Percentiles rank a stretch among this genome's conserved stretches.
Conservation (phyloP, 2,329 filamentous ascomycete genomes). For the Cladosporium sphaerospermum region DNA sequence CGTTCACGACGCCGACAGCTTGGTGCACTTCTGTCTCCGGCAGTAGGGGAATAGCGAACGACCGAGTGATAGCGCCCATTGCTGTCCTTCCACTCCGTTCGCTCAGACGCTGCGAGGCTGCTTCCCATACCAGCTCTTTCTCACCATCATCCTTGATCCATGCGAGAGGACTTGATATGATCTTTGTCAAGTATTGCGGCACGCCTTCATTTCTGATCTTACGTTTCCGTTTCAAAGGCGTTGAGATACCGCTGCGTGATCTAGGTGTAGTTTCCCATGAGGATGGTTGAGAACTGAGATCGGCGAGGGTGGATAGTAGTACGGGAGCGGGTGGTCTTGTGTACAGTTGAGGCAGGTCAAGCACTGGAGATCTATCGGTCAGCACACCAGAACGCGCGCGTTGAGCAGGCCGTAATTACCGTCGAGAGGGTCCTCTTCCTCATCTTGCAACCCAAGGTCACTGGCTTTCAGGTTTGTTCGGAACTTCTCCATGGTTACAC, state of each 20-base stretch:
- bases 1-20: neutral
- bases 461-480: neutral
- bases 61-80: constrained; percentile 57
- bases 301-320: constrained; percentile 60
- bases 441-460: constrained; percentile 14
- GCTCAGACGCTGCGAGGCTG: constrained; percentile 71
- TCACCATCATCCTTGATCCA: constrained; percentile 65
- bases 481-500: neutral
- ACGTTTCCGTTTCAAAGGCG: constrained; percentile 24
- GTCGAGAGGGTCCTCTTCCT: constrained; percentile 27
- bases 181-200: constrained; percentile 60
- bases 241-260: constrained; percentile 19
- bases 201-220: constrained; percentile 46
- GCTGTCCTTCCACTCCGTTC: constrained; percentile 76
- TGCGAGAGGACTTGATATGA: constrained; percentile 59
- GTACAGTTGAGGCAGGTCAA: constrained; percentile 79
- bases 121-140: constrained; percentile 67
- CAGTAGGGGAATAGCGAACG: constrained; percentile 47
- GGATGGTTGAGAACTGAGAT: constrained; percentile 60
- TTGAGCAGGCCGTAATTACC: constrained; percentile 16
- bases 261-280: constrained; percentile 54
- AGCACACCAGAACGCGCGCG: neutral
- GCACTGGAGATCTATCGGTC: constrained; percentile 38
- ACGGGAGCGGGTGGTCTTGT: constrained; percentile 61
- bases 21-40: neutral